phyloP scores from a whole-genome alignment of 371 early-diverging fungal species.

The Syncephalastrum racemosum region DNA sequence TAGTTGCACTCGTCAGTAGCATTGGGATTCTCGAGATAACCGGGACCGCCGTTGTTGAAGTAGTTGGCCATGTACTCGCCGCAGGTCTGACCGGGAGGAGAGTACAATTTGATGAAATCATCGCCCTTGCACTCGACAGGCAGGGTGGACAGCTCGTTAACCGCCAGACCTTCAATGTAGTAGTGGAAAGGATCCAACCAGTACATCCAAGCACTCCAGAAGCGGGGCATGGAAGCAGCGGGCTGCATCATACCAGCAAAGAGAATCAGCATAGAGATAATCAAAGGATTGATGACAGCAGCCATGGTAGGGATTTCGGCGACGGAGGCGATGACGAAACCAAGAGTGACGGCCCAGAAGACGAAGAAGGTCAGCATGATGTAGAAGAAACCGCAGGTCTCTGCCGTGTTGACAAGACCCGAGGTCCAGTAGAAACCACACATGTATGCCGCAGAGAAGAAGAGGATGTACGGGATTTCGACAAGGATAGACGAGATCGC shows the following conservation, averaged over 20 bases:
- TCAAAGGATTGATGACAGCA: slow-evolving; percentile 59
- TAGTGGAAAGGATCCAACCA: slow-evolving; percentile 66
- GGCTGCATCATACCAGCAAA: slow-evolving; percentile 67
- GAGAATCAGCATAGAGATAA: slow-evolving; percentile 57
- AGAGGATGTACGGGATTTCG: slow-evolving; percentile 56
- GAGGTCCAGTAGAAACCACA: slow-evolving; percentile 63
- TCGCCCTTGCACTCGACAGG: slow-evolving; percentile 42
- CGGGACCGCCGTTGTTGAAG: slow-evolving; percentile 38
- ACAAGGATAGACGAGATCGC: slow-evolving; percentile 47
- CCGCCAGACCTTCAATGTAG: slow-evolving; percentile 65
- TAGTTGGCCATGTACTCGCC: slow-evolving; percentile 53
- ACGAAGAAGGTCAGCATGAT: slow-evolving; percentile 50
- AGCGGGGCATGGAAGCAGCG: slow-evolving; percentile 54
- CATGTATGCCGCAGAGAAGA: slow-evolving; percentile 53
- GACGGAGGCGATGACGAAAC: slow-evolving; percentile 63
- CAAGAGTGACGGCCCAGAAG: slow-evolving; percentile 58
- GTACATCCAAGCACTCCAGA: slow-evolving; percentile 74
- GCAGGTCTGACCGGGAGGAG: slow-evolving; percentile 61
- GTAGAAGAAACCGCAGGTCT: slow-evolving; percentile 56
- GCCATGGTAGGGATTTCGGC: slow-evolving; percentile 59
- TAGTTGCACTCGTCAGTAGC: slow-evolving; percentile 56
- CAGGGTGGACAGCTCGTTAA: slow-evolving; percentile 57
- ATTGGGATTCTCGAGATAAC: slow-evolving; percentile 50
- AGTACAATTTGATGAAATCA: slow-evolving; percentile 51
- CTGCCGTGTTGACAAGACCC: slow-evolving; percentile 46